A percentile compares a stretch with the other conserved stretches of the same genome.
Evolutionary conservation across 2,329 filamentous ascomycete species (phyloP).

Genomic region (Albifimbria verrucaria): DNA sequence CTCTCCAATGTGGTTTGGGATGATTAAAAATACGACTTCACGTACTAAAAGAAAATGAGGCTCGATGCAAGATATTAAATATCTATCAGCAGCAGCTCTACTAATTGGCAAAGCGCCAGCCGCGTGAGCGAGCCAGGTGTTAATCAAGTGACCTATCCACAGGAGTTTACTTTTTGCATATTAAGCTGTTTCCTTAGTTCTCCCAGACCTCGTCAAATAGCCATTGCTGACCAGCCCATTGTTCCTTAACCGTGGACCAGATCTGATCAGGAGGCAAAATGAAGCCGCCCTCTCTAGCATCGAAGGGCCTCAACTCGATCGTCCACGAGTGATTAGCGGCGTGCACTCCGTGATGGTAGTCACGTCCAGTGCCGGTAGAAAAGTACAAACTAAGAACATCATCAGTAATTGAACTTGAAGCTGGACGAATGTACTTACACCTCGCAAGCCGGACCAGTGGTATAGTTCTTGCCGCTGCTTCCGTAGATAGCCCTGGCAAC

Average conservation of each 20-base stretch:
- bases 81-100: too few relatives aligned
- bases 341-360: slow-evolving; percentile 41
- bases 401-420: neutral
- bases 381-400: slow-evolving; percentile 38
- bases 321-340: slow-evolving; percentile 39
- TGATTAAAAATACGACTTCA: too few relatives aligned
- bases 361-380: slow-evolving; percentile 43
- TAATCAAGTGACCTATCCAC: too few relatives aligned
- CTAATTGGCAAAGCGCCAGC: too few relatives aligned
- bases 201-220: neutral
- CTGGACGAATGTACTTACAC: slow-evolving; percentile 31
- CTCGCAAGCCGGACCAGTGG: slow-evolving; percentile 48
- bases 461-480: slow-evolving; percentile 13
- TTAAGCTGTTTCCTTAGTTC: neutral
- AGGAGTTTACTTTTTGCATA: too few relatives aligned
- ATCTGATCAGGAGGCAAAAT: slow-evolving; percentile 41
- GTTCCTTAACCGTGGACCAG: slow-evolving; percentile 23
- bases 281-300: slow-evolving; percentile 35
- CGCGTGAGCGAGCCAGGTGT: too few relatives aligned
- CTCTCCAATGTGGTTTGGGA: neutral
- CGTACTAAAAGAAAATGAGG: too few relatives aligned
- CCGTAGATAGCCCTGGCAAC: slow-evolving; percentile 33
- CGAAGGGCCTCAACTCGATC: slow-evolving; percentile 30
- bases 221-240: slow-evolving; percentile 31
- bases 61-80: too few relatives aligned